phyloP scores from a whole-genome alignment of 345 rosid species.

The Anastatica hierochuntica region DNA sequence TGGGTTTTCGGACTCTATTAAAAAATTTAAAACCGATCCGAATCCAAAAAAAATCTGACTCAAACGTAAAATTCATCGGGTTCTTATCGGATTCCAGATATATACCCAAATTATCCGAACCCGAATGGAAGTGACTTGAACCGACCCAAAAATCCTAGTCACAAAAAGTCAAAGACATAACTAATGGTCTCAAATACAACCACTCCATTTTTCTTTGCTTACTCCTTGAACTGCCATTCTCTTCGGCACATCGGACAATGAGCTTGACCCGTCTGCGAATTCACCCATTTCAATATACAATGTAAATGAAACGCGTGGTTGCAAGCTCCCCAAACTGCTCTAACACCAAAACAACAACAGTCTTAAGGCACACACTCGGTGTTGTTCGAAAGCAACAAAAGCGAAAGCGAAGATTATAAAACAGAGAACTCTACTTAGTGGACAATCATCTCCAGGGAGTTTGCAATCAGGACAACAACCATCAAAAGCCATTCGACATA shows the following conservation, averaged over 20 bases:
- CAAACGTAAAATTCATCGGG: no score
- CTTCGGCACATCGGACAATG: conserved; percentile 88
- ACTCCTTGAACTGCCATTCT: conserved; percentile 71
- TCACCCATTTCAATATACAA: conserved; percentile 93
- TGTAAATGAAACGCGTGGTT: conserved; percentile 88
- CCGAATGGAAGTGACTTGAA: no score
- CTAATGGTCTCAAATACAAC: no score
- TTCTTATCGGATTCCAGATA: no score
- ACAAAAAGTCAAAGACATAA: no score
- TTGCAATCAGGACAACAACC: conserved; percentile 94
- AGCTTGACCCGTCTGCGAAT: conserved; percentile 80
- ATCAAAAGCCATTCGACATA: conserved; percentile 93
- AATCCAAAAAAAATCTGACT: no score
- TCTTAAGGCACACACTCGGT: neutral
- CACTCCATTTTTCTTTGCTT: no score
- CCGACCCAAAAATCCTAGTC: no score
- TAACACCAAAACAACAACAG: conserved; percentile 6
- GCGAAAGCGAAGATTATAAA: neutral
- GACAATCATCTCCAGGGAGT: conserved; percentile 91
- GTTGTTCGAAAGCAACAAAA: neutral
- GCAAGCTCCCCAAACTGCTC: conserved; percentile 61
- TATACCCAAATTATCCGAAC: no score
- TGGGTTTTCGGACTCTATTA: no score
- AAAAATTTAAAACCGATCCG: no score
- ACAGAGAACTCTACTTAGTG: conserved; percentile 45